Percentiles rank a stretch among this genome's conserved stretches.
These are phyloP conservation scores for Aspergillus conjunctus DNA, from an alignment of 495 filamentous ascomycete genomes.

Conservation along the genomic window DNA sequence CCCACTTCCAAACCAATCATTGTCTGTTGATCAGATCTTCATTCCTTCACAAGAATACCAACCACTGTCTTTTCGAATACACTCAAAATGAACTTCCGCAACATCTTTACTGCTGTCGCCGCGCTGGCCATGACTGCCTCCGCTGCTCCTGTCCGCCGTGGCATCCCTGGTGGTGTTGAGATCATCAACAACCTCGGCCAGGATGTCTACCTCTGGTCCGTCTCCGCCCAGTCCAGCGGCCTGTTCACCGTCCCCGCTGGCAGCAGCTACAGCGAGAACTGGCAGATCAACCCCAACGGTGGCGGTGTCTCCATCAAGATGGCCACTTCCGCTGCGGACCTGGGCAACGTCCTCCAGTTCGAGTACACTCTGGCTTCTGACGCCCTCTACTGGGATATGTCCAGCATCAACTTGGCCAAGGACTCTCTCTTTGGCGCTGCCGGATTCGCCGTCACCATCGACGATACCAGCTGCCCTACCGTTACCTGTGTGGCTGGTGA, in stretches of 20 bases:
- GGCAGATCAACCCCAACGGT: constrained; percentile 41
- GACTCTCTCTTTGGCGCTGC: constrained; percentile 24
- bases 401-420: constrained; percentile 29
- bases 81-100: constrained; percentile 17
- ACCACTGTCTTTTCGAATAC: constrained; percentile 4
- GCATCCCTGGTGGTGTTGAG: constrained; percentile 16
- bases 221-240: constrained; percentile 28
- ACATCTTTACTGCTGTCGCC: constrained; percentile 8
- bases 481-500: constrained; percentile 34
- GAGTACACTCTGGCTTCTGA: constrained; percentile 45
- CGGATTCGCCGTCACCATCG: constrained; percentile 27
- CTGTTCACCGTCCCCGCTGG: constrained; percentile 38
- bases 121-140: constrained; percentile 12
- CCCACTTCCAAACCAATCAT: constrained; percentile 10
- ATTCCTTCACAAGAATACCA: constrained; percentile 9
- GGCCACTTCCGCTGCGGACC: constrained; percentile 27
- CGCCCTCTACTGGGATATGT: constrained; percentile 49
- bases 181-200: constrained; percentile 36
- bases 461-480: constrained; percentile 27
- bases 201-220: constrained; percentile 48
- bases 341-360: constrained; percentile 47
- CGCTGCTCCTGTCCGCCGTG: neutral
- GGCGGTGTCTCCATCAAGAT: constrained; percentile 51
- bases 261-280: constrained; percentile 40
- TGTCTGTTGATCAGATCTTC: constrained; percentile 20